phyloP scores from a whole-genome alignment of 352 stramenopile genomes.

The Pythium grandisporangium region DNA sequence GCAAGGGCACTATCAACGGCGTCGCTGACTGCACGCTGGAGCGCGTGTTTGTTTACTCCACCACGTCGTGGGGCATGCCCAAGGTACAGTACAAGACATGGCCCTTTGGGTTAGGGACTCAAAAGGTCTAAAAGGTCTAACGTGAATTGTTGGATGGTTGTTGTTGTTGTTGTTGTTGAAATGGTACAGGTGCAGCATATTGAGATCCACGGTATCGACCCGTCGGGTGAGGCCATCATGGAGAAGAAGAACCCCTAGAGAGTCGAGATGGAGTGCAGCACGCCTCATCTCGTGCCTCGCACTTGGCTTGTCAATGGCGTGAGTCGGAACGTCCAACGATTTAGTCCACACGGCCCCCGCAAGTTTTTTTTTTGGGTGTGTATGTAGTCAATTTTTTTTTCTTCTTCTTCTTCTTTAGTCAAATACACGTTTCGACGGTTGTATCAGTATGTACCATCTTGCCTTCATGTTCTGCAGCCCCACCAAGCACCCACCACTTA shows the following conservation, averaged over 20 bases:
- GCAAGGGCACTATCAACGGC: slow-evolving; percentile 63
- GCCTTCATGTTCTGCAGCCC: too few species aligned
- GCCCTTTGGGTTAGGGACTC: not conserved
- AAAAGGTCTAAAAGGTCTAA: too few species aligned
- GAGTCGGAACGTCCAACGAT: too few species aligned
- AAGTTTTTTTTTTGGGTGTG: not conserved
- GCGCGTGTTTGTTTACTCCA: slow-evolving; percentile 80
- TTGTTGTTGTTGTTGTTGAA: not conserved
- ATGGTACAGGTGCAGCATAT: slow-evolving; percentile 62
- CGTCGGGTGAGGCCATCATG: slow-evolving; percentile 52
- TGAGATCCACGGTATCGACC: slow-evolving; percentile 79
- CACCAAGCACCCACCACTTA: too few species aligned
- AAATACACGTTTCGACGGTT: too few species aligned
- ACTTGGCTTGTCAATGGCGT: not conserved
- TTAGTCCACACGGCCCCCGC: not conserved
- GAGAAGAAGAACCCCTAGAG: slow-evolving; percentile 80
- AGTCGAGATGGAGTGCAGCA: not conserved
- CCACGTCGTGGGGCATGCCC: slow-evolving; percentile 78
- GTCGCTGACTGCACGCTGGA: slow-evolving; percentile 59
- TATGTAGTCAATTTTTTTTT: not conserved
- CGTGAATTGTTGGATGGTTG: not conserved
- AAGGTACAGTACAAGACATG: slow-evolving; percentile 25
- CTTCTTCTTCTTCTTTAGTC: not conserved
- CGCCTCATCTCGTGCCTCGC: not conserved
- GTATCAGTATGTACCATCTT: too few species aligned